Percentiles rank a stretch among this genome's conserved stretches.
phyloP scores from a whole-genome alignment of 495 filamentous ascomycete genomes.

The Haplographium delicatum region DNA sequence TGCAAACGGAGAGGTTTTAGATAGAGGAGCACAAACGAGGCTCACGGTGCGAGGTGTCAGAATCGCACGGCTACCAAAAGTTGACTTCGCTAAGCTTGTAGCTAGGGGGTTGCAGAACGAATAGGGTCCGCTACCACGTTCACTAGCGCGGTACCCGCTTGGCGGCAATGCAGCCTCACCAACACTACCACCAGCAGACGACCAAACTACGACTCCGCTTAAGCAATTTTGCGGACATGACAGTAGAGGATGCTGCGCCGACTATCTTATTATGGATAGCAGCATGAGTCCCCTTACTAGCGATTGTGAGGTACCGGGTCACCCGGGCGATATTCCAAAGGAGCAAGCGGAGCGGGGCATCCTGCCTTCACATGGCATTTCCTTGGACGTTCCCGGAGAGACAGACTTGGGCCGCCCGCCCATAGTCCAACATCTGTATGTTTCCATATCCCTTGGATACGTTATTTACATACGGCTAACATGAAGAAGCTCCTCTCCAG shows the following conservation, averaged over 20 bases:
- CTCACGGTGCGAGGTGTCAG: neutral
- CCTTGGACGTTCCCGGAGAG: constrained; percentile 28
- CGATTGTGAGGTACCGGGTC: constrained; percentile 7
- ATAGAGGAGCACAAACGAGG: neutral
- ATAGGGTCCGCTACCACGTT: too few species aligned
- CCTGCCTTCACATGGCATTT: constrained; percentile 35
- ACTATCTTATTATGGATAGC: neutral
- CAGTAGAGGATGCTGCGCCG: constrained; percentile 13
- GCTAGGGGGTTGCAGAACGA: too few species aligned
- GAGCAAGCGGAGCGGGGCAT: constrained; percentile 29
- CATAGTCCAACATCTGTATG: constrained; percentile 39
- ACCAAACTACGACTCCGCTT: too few species aligned
- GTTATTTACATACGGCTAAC: too few species aligned
- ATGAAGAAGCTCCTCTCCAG: constrained; percentile 27
- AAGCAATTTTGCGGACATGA: neutral
- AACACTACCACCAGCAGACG: too few species aligned
- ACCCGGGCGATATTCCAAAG: constrained; percentile 20
- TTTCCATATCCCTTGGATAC: neutral
- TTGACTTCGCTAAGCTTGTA: too few species aligned
- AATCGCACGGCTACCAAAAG: neutral
- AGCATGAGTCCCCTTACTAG: constrained; percentile 10
- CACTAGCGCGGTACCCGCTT: too few species aligned
- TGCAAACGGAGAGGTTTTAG: neutral
- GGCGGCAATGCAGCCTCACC: too few species aligned
- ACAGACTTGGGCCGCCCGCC: constrained; percentile 24